A percentile compares a stretch with the other conserved stretches of the same genome.
Evolutionary conservation across 2,329 filamentous ascomycete species (phyloP).

Genomic region (Alternaria alternata): DNA sequence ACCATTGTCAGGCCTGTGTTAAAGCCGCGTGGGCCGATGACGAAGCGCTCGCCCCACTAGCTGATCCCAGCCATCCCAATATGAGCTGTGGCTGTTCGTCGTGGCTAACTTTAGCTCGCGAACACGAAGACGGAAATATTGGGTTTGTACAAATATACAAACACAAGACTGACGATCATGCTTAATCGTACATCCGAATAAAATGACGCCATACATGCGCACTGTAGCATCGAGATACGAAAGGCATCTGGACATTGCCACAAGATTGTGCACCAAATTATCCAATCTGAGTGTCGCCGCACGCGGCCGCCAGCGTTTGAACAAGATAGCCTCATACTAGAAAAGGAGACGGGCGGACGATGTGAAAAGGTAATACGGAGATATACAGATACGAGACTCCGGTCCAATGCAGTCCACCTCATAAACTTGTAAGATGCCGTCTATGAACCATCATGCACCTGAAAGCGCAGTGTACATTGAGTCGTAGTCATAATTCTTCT

Average conservation of each 20-base stretch:
- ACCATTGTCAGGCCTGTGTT: constrained; percentile 1
- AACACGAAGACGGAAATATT: neutral
- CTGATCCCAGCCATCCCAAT: neutral
- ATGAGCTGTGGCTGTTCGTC: neutral
- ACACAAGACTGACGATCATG: neutral
- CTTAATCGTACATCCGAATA: neutral
- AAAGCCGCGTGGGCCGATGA: constrained; percentile 10
- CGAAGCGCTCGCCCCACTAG: constrained; percentile 6
- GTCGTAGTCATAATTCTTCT: neutral
- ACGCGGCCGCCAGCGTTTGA: neutral
- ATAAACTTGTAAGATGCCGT: neutral
- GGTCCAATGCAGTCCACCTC: neutral
- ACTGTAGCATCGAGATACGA: neutral
- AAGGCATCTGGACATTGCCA: neutral
- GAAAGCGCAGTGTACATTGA: neutral
- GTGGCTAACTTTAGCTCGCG: constrained; percentile 1
- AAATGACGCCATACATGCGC: neutral
- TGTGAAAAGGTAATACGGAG: neutral
- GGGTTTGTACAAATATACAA: neutral
- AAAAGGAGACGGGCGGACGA: neutral
- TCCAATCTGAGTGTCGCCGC: neutral
- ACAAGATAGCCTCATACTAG: neutral
- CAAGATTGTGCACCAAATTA: neutral
- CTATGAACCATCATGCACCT: neutral
- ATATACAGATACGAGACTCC: neutral